Base-by-base conservation (phyloP, 1,139 yeast species). In the Yamadazyma epiphylla region DNA sequence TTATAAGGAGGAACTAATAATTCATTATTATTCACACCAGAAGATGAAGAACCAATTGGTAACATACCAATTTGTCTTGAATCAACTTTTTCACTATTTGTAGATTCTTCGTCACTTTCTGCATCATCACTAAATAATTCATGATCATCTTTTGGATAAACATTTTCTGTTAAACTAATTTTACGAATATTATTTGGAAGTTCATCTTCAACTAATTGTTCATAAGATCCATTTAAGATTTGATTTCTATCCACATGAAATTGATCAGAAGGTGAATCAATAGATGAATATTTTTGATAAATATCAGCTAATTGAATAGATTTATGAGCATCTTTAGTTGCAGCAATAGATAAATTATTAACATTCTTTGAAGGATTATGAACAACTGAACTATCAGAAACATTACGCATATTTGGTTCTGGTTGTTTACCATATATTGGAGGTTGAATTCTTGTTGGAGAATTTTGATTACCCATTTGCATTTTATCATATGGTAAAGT, bases 261-360 rank as follows among this genome's bases (percentile, higher is more conserved):
- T 37, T 59, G 61, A 45, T 67, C 74, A 11, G 70, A 59, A 2
- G 74, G 74, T 4, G 68, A 49, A 32, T 62, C 54, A 27, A 67
- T 61, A 15, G 56, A 61, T 15, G 67, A 58, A 40, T 68, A 68
- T 37, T 66, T 67, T 32, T 64, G 71, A 45, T 68, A 68, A 22
- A 68, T 68, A 31, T 68, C 74, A 0, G 63, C 65, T 38, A 68
- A 54, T 43, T 65, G 70, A 12, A 65, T 54, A 2, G 70, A 64
- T 31, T 52, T 49, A 45, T 63, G 71, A 20, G 38, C 39, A 21
- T 39, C 40, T 15, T 17, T 29, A 7, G 30, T 24, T n/a, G 31
- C 25, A n/a, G 37, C 34, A 14, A 46, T 35, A 4, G 32, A 31
- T 25, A 46, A 36, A 26, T 45, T 38, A 13, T 39, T 40, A 13